phyloP scores from a whole-genome alignment of 108 stramenopile genomes.

The Seminavis robusta region DNA sequence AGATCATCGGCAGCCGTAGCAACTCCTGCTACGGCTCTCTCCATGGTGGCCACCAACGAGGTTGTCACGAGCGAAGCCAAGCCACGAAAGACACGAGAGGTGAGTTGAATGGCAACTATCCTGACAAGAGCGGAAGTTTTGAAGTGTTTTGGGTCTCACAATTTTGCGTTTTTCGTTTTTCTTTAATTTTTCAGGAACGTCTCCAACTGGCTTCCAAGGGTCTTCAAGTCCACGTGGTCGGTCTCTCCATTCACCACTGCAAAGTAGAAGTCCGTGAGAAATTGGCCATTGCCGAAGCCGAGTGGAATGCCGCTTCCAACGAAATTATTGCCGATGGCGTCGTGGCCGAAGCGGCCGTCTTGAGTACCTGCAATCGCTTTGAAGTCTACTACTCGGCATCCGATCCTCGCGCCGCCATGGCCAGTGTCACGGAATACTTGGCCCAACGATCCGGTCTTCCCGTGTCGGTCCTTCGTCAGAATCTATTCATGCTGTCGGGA shows the following conservation, averaged over 20 bases:
- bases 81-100: slow-evolving; percentile 42
- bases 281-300: slow-evolving; percentile 91
- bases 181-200: slow-evolving; percentile 58
- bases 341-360: slow-evolving; percentile 92
- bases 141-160: background rate
- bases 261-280: slow-evolving; percentile 97
- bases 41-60: slow-evolving; percentile 11
- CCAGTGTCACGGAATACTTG: slow-evolving; percentile 83
- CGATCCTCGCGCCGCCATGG: slow-evolving; percentile 89
- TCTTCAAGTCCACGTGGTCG: slow-evolving; percentile 93
- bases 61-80: background rate
- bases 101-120: slow-evolving; percentile 6
- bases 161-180: background rate
- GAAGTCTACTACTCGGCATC: slow-evolving; percentile 95
- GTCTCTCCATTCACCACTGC: slow-evolving; percentile 97
- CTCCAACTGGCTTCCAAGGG: slow-evolving; percentile 86
- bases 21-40: background rate
- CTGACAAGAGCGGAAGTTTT: background rate
- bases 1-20: background rate
- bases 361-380: slow-evolving; percentile 98
- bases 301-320: slow-evolving; percentile 90
- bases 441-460: slow-evolving; percentile 78
- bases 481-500: slow-evolving; percentile 92
- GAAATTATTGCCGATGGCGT: slow-evolving; percentile 71
- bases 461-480: slow-evolving; percentile 77